Evolutionary conservation across 176 grass and related monocot genomes (phyloP), one percentile per base, ranked within the genome.

Genomic region (Carex parvula): DNA sequence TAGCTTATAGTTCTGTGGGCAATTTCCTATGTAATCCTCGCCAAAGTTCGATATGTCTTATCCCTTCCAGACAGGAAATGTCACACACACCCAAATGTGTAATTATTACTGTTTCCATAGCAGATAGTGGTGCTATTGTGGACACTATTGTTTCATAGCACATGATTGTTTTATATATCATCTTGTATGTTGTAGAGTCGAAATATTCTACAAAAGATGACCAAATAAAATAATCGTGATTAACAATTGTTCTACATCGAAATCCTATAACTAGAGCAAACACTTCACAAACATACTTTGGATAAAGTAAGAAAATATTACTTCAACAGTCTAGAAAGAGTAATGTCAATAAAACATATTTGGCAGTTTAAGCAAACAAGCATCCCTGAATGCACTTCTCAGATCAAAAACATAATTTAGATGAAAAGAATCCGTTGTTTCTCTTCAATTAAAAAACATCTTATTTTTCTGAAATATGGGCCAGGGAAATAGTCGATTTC

Each of bases 141-240:
- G 62, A 13, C 2, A 3, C 62, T 64, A 46, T 46, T 50, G 46
- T 50, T 50, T 50, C 46, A 50, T 50, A 50, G 10, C 9, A 50
- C 46, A 50, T 50, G 46, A 50, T 50, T 50, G 46, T 50, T 50
- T 50, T 50, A 50, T 11, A 3, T 50, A 26, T 69, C 67, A 42
- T 70, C 3, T 70, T 70, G 16, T 70, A 42, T 52, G 39, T 50
- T 50, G 18, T 52, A 74, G 41, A 74, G n/a, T 44, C 6, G 3
- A 17, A 67, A 74, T 52, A 26, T 48, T 74, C 70, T 13, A 44
- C 70, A 74, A 24, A 74, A 74, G 42, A 73, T 24, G 41, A 74
- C 44, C 10, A 22, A 50, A 24, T 70, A 42, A 69, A 41, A 41
- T 29, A 69, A 18, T 69, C 6, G 37, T 7, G 15, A 69, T 41